Evolutionary conservation across 371 early-diverging fungal species (phyloP).

Genomic region (Syncephalastrum monosporum): DNA sequence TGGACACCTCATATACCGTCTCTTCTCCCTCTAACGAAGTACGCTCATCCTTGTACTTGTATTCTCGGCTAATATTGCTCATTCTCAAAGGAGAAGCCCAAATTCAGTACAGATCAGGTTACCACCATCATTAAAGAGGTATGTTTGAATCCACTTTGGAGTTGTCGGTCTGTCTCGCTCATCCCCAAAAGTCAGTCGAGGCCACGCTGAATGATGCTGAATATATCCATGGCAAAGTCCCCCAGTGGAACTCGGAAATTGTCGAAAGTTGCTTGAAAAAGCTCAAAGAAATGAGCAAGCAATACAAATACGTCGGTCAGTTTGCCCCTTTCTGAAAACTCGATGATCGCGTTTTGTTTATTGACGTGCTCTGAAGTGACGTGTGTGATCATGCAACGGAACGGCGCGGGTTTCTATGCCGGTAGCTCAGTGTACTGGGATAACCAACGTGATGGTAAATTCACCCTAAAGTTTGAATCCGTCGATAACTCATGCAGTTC

Average conservation of each 20-base stretch:
- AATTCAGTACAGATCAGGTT: slow-evolving; percentile 20
- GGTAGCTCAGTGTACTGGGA: slow-evolving; percentile 80
- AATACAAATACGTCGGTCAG: slow-evolving; percentile 75
- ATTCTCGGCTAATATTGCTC: too few species aligned
- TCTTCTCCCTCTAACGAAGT: too few species aligned
- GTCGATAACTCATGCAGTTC: neutral
- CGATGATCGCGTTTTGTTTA: slow-evolving; percentile 1
- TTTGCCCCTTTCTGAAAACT: neutral
- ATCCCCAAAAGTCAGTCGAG: slow-evolving; percentile 54
- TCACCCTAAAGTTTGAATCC: neutral
- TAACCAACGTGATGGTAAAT: slow-evolving; percentile 28
- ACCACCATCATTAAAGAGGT: slow-evolving; percentile 20
- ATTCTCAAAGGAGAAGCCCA: neutral
- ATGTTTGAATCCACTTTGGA: neutral
- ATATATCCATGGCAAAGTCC: slow-evolving; percentile 69
- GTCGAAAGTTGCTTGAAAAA: slow-evolving; percentile 66
- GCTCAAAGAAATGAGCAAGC: slow-evolving; percentile 62
- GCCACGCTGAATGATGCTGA: slow-evolving; percentile 59
- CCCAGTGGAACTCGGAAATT: slow-evolving; percentile 67
- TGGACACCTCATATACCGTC: too few species aligned
- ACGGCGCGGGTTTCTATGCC: slow-evolving; percentile 74
- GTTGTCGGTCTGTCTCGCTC: neutral
- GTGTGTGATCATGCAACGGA: slow-evolving; percentile 76
- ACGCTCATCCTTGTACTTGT: too few species aligned
- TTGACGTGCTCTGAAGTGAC: slow-evolving; percentile 43